Base-by-base conservation (phyloP, 2,329 filamentous ascomycete genomes). In the Plectosphaerella sp. region DNA sequence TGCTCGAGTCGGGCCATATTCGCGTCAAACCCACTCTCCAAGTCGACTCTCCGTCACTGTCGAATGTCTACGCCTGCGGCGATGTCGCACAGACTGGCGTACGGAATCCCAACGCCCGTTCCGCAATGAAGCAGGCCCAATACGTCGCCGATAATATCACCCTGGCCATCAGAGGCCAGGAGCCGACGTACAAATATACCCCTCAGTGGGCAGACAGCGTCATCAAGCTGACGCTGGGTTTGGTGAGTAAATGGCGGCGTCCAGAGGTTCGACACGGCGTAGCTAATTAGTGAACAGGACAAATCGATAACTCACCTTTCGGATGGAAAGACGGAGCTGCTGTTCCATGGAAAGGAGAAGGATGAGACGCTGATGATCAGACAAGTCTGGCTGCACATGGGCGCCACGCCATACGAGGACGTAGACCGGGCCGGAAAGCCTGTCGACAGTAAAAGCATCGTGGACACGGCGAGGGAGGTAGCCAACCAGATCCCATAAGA, bases 51-150 rank as follows among this genome's bases (percentile, higher is more conserved):
- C 64, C 71, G 2, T 53, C 56, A 0, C 68, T 77, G 9, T 70
- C 74, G 2, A 75, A 82, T 54, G 71, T 87, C 2, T 88, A 83
- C 58, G 79, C 78, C 1, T 76, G 82, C n/a, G 85, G 85, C 16
- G 84, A 88, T 56, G 80, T 88, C 5, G 77, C 82, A 4, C 78
- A 80, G 24, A 75, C 74, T 1, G 71, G 73, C 1, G 69, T 70
- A 0, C 65, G 69, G 36, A 77, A 75, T 43, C 77, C 77, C 6
- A 84, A 84, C 60, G 80, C 77, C 0, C 72, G 82, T 10, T 75
- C 80, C 0, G 80, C 79, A 0, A 70, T 71, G 45, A 68, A 72
- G 11, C 84, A 87, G 59, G 79, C 77, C 3, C 67, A 70, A 28
- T 59, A 80, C 4, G 81, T 76, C 0, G 74, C 74, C 2, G 72